These are phyloP conservation scores for Ustilago tritici DNA, from an alignment of 1,284 basidiomycete species.

Conservation along the genomic window DNA sequence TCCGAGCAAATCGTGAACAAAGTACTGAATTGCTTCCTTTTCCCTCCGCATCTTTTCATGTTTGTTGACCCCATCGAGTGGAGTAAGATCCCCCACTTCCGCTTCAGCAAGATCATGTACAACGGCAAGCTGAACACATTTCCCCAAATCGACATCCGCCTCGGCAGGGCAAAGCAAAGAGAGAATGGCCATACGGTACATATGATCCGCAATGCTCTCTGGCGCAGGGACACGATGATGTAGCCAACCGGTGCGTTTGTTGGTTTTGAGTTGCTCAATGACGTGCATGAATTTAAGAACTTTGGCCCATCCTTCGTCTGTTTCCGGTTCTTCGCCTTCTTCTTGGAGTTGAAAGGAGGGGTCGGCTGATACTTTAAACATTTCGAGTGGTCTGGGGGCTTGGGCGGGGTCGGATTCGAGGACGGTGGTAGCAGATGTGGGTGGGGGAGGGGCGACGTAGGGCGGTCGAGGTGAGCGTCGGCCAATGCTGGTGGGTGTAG, in stretches of 20 bases:
- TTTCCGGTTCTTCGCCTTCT: conserved; percentile 49
- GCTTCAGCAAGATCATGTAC: conserved; percentile 98
- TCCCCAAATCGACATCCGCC: conserved; percentile 74
- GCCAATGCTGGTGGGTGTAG: conserved; percentile 42
- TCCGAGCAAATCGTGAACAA: conserved; percentile 89
- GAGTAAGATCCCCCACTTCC: conserved; percentile 94
- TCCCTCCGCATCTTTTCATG: conserved; percentile 83
- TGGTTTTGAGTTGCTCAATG: conserved; percentile 65
- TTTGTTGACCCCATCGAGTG: conserved; percentile 85
- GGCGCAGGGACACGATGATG: conserved; percentile 62
- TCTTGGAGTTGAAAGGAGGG: conserved; percentile 40
- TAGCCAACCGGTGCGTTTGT: conserved; percentile 67
- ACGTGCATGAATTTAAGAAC: conserved; percentile 65
- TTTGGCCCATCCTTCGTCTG: conserved; percentile 48
- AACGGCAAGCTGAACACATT: conserved; percentile 87
- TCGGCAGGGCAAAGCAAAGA: conserved; percentile 80
- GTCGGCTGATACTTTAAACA: conserved; percentile 47
- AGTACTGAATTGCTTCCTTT: conserved; percentile 90
- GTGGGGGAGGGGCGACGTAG: conserved; percentile 64
- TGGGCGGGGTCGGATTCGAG: conserved; percentile 49
- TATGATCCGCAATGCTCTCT: conserved; percentile 89
- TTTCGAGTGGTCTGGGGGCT: conserved; percentile 43
- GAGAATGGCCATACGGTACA: conserved; percentile 95
- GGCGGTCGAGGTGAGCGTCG: conserved; percentile 57
- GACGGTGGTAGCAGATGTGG: conserved; percentile 43